Evolutionary conservation across 169 alveolate species (phyloP).

Genomic region (Plasmodium reichenowi): DNA sequence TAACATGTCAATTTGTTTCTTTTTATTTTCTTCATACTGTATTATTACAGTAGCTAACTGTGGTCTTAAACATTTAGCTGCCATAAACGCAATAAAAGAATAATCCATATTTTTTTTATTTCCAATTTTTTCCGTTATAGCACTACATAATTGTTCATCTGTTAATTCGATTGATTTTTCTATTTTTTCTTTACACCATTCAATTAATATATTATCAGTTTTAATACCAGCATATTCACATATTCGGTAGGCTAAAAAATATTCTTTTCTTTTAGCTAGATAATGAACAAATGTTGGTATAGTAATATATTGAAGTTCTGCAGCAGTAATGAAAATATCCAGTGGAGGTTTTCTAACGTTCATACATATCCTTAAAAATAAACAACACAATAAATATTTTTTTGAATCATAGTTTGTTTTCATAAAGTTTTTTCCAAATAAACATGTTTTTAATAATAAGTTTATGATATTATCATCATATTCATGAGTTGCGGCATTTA

Average conservation of each 20-base stretch:
- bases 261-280: slow-evolving; percentile 78
- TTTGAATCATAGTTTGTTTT: slow-evolving; percentile 49
- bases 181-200: slow-evolving; percentile 85
- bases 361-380: slow-evolving; percentile 69
- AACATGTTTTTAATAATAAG: slow-evolving; percentile 77
- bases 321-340: slow-evolving; percentile 77
- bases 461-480: slow-evolving; percentile 79
- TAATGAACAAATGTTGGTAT: slow-evolving; percentile 70
- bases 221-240: slow-evolving; percentile 85
- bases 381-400: slow-evolving; percentile 31
- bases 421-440: slow-evolving; percentile 79
- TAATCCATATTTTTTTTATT: slow-evolving; percentile 47
- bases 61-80: slow-evolving; percentile 81
- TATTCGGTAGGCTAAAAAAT: slow-evolving; percentile 83
- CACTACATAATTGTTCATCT: slow-evolving; percentile 81
- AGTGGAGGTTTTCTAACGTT: slow-evolving; percentile 78
- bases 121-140: slow-evolving; percentile 56
- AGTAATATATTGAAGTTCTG: slow-evolving; percentile 72
- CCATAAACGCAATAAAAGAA: slow-evolving; percentile 78
- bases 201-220: slow-evolving; percentile 76
- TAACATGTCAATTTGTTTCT: slow-evolving; percentile 79
- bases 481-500: slow-evolving; percentile 84
- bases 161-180: slow-evolving; percentile 80
- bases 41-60: slow-evolving; percentile 80
- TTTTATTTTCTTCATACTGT: slow-evolving; percentile 79